These are phyloP conservation scores for Cucurbita moschata DNA, from an alignment of 306 rosid genomes.

Conservation along the genomic window DNA sequence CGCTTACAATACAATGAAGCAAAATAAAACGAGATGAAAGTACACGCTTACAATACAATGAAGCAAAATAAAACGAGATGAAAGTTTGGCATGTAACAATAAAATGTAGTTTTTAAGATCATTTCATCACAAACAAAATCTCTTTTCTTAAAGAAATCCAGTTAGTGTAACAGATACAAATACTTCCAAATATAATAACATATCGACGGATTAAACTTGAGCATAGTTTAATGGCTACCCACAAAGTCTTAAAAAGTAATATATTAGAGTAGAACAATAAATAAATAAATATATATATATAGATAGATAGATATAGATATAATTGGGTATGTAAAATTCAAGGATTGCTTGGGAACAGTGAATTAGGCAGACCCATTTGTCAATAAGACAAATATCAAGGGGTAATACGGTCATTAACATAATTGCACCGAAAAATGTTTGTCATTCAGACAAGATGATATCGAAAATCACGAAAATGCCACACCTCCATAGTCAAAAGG, in stretches of 20 bases:
- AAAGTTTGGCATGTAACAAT: not conserved
- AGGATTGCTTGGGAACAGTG: not conserved
- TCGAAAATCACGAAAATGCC: constrained; percentile 2
- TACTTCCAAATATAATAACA: not conserved
- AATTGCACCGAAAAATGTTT: not conserved
- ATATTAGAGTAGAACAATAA: too few relatives aligned
- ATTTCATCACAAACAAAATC: not conserved
- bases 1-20: not conserved
- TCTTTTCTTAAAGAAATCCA: too few relatives aligned
- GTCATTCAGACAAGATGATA: not conserved
- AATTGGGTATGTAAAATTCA: too few relatives aligned
- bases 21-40: not conserved
- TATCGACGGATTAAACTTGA: too few relatives aligned
- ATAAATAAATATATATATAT: too few relatives aligned
- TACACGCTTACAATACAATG: too few relatives aligned
- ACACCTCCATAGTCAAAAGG: not conserved
- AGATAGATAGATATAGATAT: too few relatives aligned
- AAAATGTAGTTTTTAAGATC: not conserved
- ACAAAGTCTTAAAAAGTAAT: too few relatives aligned
- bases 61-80: not conserved
- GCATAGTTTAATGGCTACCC: not conserved
- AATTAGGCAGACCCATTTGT: not conserved
- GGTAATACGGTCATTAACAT: not conserved
- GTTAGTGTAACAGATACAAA: not conserved
- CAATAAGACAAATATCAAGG: constrained; percentile 1